phyloP scores from a whole-genome alignment of 148 eudicot genomes.

The Drosera capensis region DNA sequence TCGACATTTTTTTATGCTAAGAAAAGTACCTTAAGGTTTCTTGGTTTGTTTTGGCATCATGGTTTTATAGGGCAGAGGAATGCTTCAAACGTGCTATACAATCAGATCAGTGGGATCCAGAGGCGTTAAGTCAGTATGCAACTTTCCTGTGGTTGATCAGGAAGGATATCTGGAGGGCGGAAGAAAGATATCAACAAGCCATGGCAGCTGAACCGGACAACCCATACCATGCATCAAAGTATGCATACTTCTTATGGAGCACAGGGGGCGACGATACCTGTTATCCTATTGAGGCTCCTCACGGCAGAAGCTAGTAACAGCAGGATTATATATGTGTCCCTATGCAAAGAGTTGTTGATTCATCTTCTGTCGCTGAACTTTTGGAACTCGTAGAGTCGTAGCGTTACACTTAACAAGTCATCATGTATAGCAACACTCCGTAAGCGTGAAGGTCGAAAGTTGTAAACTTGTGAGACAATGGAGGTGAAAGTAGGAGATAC shows the following conservation, averaged over 20 bases:
- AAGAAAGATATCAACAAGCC: slow-evolving; percentile 52
- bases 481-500: too few relatives aligned
- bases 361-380: too few relatives aligned
- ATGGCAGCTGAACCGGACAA: slow-evolving; percentile 48
- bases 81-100: slow-evolving; percentile 52
- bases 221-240: slow-evolving; percentile 36
- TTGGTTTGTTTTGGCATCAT: background rate
- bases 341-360: too few relatives aligned
- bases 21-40: background rate
- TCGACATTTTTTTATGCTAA: too few relatives aligned
- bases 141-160: slow-evolving; percentile 53
- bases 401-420: too few relatives aligned
- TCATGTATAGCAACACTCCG: too few relatives aligned
- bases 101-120: slow-evolving; percentile 39
- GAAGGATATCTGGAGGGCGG: slow-evolving; percentile 55
- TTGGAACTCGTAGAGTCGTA: too few relatives aligned
- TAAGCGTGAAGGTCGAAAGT: too few relatives aligned
- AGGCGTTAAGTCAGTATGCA: slow-evolving; percentile 38
- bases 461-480: too few relatives aligned
- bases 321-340: too few relatives aligned
- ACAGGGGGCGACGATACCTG: slow-evolving; percentile 78
- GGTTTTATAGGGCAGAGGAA: slow-evolving; percentile 54
- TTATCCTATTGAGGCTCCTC: slow-evolving; percentile 23
- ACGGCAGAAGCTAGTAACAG: background rate
- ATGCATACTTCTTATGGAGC: slow-evolving; percentile 74